Evolutionary conservation across 352 stramenopile species (phyloP), one percentile per base, ranked within the genome.

Genomic region (Phytophthora citricola): DNA sequence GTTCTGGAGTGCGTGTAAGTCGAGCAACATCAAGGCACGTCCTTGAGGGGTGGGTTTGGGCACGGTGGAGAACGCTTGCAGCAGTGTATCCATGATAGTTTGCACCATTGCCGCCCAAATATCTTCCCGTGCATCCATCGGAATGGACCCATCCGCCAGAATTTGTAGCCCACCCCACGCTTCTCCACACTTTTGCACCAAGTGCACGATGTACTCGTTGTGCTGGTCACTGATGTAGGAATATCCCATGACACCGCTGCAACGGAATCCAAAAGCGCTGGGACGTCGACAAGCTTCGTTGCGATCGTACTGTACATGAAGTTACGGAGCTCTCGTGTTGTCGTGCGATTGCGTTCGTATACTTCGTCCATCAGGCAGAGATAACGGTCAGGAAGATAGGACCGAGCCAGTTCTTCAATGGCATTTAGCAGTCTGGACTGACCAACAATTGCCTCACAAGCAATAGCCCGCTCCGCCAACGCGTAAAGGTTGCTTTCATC

Each of bases 11-110:
- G 94, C 89, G 38, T 95, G 83, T 49, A 99, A 71, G 66, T 99
- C 97, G 83, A 99, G 97, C 45, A 91, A 95, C 97, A 99, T 99
- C 24, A 98, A 81, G 5, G 97, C 93, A 46, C 97, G 83, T 3
- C 97, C 97, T 76, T 99, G 97, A 2, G 92, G 96, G 5, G 92
- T 98, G 68, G 96, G 98, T 57, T 85, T 91, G 22, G 76, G 15
- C 11, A 98, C 80, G n/a, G 81, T 83, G 0, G 92, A 87, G 64
- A 98, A 98, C 1, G 91, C 94, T 29, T 96, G 87, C 11, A 99
- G 64, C 24, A 99, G 73, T 27, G 90, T 78, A 67, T 97, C 87
- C 75, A 98, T 90, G n/a, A 92, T 84, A 5, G 76, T 77, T 40
- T 97, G 87, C 47, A 97, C 83, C 58, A 97, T 84, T 17, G 80